A percentile compares a stretch with the other conserved stretches of the same genome.
These are phyloP conservation scores for Cladosporium sp. DNA, from an alignment of 2,329 filamentous ascomycete species.

Conservation along the genomic window DNA sequence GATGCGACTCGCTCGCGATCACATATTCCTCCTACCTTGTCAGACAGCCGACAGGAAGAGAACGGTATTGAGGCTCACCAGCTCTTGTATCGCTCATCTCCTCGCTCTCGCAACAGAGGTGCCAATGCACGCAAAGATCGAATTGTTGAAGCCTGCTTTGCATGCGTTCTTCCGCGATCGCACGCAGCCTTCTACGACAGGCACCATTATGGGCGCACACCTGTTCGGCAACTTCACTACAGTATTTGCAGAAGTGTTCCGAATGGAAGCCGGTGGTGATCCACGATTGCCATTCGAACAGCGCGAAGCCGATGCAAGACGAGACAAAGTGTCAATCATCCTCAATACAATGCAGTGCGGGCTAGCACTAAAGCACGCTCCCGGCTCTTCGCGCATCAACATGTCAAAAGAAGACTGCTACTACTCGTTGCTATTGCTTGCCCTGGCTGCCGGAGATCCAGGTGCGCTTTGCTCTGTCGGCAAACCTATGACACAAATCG, in stretches of 20 bases:
- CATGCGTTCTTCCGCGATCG: constrained; percentile 33
- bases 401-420: constrained; percentile 38
- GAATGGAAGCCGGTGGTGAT: constrained; percentile 40
- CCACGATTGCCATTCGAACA: constrained; percentile 37
- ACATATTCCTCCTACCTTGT: constrained; percentile 40
- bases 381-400: constrained; percentile 21
- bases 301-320: constrained; percentile 38
- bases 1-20: constrained; percentile 38
- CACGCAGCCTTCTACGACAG: constrained; percentile 23
- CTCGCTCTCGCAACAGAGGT: constrained; percentile 34
- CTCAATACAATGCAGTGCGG: constrained; percentile 39
- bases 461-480: constrained; percentile 37
- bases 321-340: constrained; percentile 41
- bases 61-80: constrained; percentile 37
- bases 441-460: constrained; percentile 39
- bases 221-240: constrained; percentile 32
- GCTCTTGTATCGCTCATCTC: constrained; percentile 39
- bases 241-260: constrained; percentile 37
- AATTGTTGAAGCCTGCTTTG: constrained; percentile 30
- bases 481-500: constrained; percentile 24
- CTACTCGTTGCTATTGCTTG: constrained; percentile 37
- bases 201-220: constrained; percentile 22
- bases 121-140: constrained; percentile 28
- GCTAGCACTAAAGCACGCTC: constrained; percentile 30
- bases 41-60: constrained; percentile 20